Conservation (phyloP, 1,284 basidiomycete species). For the Phlebopus sp. region DNA sequence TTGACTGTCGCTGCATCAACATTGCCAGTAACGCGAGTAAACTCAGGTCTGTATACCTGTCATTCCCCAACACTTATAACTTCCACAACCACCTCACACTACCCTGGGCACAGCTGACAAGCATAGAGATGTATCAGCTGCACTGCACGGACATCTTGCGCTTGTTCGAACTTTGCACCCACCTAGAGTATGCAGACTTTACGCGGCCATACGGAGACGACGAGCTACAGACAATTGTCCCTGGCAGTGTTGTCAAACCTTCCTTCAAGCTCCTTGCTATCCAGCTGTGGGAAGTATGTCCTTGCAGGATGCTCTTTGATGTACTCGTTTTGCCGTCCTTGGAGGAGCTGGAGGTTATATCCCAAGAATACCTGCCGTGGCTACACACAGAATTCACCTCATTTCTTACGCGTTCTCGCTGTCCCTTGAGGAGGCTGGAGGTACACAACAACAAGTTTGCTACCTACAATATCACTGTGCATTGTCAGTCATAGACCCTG, state of each 20-base stretch:
- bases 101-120: constrained; percentile 24
- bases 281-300: no score
- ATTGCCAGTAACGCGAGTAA: constrained; percentile 14
- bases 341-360: constrained; percentile 32
- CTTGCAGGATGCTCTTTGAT: constrained; percentile 9
- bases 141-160: constrained; percentile 21
- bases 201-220: no score
- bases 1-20: no score
- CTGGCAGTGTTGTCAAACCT: constrained; percentile 18
- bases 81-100: no score
- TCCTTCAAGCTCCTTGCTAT: constrained; percentile 9
- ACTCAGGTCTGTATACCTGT: background rate
- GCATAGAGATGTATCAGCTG: constrained; percentile 27
- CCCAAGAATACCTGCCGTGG: constrained; percentile 29
- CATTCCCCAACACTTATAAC: no score
- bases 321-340: constrained; percentile 25
- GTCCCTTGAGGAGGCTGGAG: constrained; percentile 19
- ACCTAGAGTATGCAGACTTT: constrained; percentile 16
- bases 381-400: constrained; percentile 26
- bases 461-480: no score
- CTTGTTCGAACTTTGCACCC: constrained; percentile 21
- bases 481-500: no score
- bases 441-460: no score
- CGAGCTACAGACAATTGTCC: no score
- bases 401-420: constrained; percentile 25